Conservation (phyloP, 208 protist genomes). For the Trypanosomatidae sp. region DNA sequence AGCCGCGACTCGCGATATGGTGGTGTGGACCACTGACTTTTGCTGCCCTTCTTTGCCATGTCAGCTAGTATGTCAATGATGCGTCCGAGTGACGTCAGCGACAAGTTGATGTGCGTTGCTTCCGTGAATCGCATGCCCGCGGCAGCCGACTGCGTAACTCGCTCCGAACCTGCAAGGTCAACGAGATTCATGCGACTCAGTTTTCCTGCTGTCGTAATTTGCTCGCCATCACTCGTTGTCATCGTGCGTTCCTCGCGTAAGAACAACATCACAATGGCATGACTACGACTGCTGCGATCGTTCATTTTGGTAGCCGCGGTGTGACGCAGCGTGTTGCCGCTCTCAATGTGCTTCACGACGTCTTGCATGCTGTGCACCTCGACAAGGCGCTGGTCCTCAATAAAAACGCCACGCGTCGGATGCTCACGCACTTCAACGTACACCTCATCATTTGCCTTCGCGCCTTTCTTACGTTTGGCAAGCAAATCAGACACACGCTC, state of each 20-base stretch:
- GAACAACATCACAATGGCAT: constrained; percentile 70
- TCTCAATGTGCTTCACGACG: constrained; percentile 26
- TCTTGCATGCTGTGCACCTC: constrained; percentile 25
- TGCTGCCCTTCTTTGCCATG: constrained; percentile 4
- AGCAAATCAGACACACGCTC: constrained; percentile 70
- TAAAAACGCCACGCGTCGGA: constrained; percentile 16
- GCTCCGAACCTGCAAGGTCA: constrained; percentile 89
- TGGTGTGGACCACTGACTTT: constrained; percentile 2
- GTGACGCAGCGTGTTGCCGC: constrained; percentile 51
- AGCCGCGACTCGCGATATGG: constrained; percentile 78
- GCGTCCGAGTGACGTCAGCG: constrained; percentile 72
- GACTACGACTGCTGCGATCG: constrained; percentile 66
- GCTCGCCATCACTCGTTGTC: constrained; percentile 28
- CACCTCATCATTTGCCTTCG: constrained; percentile 20
- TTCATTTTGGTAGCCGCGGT: constrained; percentile 83
- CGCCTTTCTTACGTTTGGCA: constrained; percentile 27
- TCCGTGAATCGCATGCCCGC: constrained; percentile 49
- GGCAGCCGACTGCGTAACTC: constrained; percentile 35
- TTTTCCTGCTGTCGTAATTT: constrained; percentile 40
- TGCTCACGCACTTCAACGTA: constrained; percentile 52
- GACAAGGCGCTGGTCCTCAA: constrained; percentile 23
- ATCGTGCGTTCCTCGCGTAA: constrained; percentile 25
- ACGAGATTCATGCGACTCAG: constrained; percentile 78
- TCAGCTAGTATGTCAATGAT: constrained; percentile 62
- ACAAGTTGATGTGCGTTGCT: constrained; percentile 82